phyloP scores from a whole-genome alignment of 1,139 yeast genomes.

The Suhomyces kunorum region DNA sequence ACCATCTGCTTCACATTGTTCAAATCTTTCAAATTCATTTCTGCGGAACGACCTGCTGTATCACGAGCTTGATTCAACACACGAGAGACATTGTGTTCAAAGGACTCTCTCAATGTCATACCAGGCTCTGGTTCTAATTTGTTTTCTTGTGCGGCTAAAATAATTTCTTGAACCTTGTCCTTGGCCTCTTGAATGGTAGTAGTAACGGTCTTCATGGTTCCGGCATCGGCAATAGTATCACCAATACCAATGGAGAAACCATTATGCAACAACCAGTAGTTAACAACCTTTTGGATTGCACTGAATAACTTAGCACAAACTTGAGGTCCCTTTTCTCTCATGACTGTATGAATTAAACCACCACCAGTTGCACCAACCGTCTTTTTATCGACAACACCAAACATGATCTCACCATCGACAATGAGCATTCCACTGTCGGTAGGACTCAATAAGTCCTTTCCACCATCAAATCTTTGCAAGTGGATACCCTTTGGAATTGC shows the following conservation, averaged over 20 bases:
- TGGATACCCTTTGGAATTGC: conserved; percentile 96
- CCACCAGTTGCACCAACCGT: conserved; percentile 99
- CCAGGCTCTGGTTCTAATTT: conserved; percentile 94
- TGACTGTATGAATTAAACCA: conserved; percentile 94
- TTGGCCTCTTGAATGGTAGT: conserved; percentile 92
- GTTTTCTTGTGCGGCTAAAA: conserved; percentile 87
- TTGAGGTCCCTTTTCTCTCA: conserved; percentile 95
- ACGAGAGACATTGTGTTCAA: conserved; percentile 95
- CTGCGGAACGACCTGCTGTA: conserved; percentile 98
- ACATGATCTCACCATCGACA: conserved; percentile 89
- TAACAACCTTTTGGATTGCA: conserved; percentile 90
- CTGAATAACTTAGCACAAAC: conserved; percentile 90
- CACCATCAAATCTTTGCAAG: conserved; percentile 89
- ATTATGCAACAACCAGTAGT: conserved; percentile 93
- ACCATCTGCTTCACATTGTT: conserved; percentile 99
- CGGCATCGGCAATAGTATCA: conserved; percentile 98
- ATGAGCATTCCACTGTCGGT: conserved; percentile 91
- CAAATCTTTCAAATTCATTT: conserved; percentile 87
- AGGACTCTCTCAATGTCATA: conserved; percentile 98
- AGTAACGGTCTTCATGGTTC: conserved; percentile 90
- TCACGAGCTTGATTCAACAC: conserved; percentile 98
- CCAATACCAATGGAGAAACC: conserved; percentile 99
- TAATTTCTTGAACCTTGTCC: conserved; percentile 88
- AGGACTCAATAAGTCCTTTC: conserved; percentile 79
- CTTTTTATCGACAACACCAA: conserved; percentile 96